Evolutionary conservation across 176 grass and related monocot species (phyloP), one percentile per base, ranked within the genome.

Genomic region (Areca catechu): DNA sequence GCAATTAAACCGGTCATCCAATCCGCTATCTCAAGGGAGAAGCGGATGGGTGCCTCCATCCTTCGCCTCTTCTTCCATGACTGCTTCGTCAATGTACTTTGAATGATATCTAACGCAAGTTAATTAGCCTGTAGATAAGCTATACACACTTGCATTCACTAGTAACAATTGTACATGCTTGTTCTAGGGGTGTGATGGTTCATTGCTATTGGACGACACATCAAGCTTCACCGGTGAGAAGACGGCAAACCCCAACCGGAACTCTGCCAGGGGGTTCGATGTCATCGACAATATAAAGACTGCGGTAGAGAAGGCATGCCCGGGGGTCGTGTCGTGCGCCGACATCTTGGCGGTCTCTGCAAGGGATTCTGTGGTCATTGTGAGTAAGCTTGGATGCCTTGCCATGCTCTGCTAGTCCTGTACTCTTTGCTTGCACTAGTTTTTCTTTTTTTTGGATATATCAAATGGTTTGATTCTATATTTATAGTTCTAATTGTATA

Each of bases 21-120:
- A 16, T 53, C 83, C 0, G 91, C 91, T 23, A 75, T 90, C 30
- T 51, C 51, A 17, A 57, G 1, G 3, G 89, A 95, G 85, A 23
- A 57, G 17, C 78, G 89, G 54, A 58, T 95, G 66, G 89, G 89
- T n/a, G 89, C 89, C 15, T 95, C 89, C 22, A 71, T 95, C 15
- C 15, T 95, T 7, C 79, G 89, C 12, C 89, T 95, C 75, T 89
- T 95, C 72, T 95, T 95, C 72, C 89, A 95, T 29, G 89, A 95
- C 7, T 81, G 78, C 58, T 81, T 81, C 5, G 78, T 81, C 10
- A 81, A 75, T 54, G 78, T 81, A 81, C 20, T 54, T 54, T 43
- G 9, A 43, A 9, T 10, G 1, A 43, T 43, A 4, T 29, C 27
- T 29, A 29, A 43, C 0, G 7, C 34, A 12, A 43, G 2, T 12